Conservation (phyloP, 2,329 filamentous ascomycete species). For the Epichloe sp. region DNA sequence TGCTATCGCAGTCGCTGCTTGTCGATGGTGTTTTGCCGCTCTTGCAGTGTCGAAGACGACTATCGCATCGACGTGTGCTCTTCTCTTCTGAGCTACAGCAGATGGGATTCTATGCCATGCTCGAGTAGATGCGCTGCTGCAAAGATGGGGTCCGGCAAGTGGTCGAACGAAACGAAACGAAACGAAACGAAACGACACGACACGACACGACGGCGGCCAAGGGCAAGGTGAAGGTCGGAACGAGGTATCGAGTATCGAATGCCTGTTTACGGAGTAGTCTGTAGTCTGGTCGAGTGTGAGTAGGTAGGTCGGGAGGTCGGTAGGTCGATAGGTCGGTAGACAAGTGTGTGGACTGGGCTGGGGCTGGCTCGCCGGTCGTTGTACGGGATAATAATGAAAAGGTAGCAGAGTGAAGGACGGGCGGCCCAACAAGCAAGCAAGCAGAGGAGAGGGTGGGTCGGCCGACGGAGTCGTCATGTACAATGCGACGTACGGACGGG, state of each 20-base stretch:
- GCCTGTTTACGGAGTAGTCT: background rate
- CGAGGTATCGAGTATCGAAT: background rate
- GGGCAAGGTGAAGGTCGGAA: background rate
- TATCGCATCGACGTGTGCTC: background rate
- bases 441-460: constrained; percentile 1
- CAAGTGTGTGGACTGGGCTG: background rate
- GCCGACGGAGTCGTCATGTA: background rate
- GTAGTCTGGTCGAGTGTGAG: too few species aligned
- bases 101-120: background rate
- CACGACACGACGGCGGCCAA: background rate
- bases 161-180: background rate
- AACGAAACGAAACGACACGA: too few species aligned
- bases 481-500: too few species aligned
- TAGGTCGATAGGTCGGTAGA: background rate
- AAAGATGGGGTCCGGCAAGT: background rate
- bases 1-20: background rate
- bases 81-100: background rate
- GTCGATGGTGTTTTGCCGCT: background rate
- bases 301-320: too few species aligned
- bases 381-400: background rate
- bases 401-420: background rate
- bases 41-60: background rate
- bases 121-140: background rate
- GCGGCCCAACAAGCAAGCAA: background rate
- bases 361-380: background rate